Base-by-base conservation (phyloP, 768 basidiomycete genomes). In the Tricholoma sp. region DNA sequence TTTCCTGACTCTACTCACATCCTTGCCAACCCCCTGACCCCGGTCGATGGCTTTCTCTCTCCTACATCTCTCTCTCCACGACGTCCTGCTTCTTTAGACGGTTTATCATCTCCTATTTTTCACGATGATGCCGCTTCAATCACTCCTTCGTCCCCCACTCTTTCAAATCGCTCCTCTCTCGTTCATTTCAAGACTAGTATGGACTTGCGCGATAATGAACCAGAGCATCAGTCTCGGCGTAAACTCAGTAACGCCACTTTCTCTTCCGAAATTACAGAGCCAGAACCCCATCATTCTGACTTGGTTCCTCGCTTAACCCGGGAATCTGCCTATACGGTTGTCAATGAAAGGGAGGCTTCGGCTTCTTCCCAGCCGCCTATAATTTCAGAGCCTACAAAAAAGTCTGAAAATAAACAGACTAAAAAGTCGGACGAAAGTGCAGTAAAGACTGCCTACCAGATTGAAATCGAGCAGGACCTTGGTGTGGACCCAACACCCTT, bases 131-230 rank as follows among this genome's bases (percentile, higher is more conserved):
- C 71, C 36, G 71, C 72, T 20, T 78, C 69, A 0, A 64, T 68
- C 8, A 68, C 70, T 1, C 90, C 90, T 0, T 89, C 90, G 0
- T 92, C 90, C 0, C 91, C 90, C 1, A 91, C 90, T 0, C 76
- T 89, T 9, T 89, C 91, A 0, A 80, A 76, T 2, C 78, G 75
- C 13, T 88, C 86, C 2, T 82, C 82, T 7, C 18, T 57, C 0
- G 77, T 81, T 0, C 80, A 84, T 33, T 90, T 86, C 57, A 70
- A 66, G 2, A 69, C 81, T 3, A 73, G 84, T 6, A 71, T 83
- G 3, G 76, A 78, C 3, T 66, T 93, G 48, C 82, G 91, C 36
- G 81, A 85, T 42, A 91, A 91, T 63, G 77, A 80, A 39, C 89
- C 88, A 0, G 80, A 86, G 18, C 54, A 50, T 5, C 55, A 56